Evolutionary conservation across 345 rosid genomes (phyloP), one percentile per base, ranked within the genome.

Genomic region (Psidium friedrichsthalianum): DNA sequence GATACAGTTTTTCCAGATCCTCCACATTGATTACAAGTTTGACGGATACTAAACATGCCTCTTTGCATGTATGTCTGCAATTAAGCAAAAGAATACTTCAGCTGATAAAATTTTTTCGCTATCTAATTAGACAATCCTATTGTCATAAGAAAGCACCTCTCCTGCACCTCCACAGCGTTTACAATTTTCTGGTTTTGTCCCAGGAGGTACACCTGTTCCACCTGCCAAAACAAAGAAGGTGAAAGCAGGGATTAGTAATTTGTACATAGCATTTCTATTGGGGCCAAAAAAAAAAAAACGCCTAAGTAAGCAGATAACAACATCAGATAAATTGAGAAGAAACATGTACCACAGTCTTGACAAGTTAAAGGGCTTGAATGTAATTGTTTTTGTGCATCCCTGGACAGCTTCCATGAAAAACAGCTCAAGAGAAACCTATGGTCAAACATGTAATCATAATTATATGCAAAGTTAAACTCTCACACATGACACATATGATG

Each of bases 341-440:
- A 69, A 69, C 80, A 84, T 94, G 84, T 94, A 98, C 99, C 97
- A 86, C 99, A 98, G 88, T 97, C 84, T 89, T 94, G 93, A 92
- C 99, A 98, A 89, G 93, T 87, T 85, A 96, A 84, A 5, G 95
- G 40, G n/a, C 95, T 91, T 94, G 95, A 90, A n/a, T 87, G 94
- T 86, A 86, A 98, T 86, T 80, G 92, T 91, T 94, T 96, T 98
- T 87, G 90, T 88, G 90, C 99, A 96, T 87, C 99, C 99, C 85
- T 95, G 99, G 87, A 98, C 98, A 85, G 99, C 99, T 94, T 98
- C 99, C 99, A 98, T 98, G 91, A 98, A 98, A 78, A 99, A 98
- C 85, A 98, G 87, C 86, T 98, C 99, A 84, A 98, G 58, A 44
- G 94, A 84, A 89, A 93, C 95, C 99, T 97, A 85, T 9, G 32